These are phyloP conservation scores for Colletotrichum tamarilloi DNA, from an alignment of 2,329 filamentous ascomycete species.

Conservation along the genomic window DNA sequence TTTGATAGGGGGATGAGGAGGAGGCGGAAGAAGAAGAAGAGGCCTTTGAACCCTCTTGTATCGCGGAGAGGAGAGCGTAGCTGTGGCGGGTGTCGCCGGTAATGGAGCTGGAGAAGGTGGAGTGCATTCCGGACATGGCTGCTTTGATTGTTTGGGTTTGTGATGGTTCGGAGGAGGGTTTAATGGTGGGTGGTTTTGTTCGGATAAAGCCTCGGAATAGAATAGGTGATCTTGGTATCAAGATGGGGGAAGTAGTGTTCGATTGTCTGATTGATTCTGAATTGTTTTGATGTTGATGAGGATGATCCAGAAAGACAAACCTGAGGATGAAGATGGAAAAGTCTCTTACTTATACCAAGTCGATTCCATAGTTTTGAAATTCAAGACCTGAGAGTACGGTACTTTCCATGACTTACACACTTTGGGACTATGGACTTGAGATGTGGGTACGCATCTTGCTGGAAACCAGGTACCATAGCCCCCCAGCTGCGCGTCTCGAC, in stretches of 20 bases:
- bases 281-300: conserved; percentile 1
- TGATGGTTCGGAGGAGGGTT: background rate
- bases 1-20: conserved; percentile 4
- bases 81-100: conserved; percentile 28
- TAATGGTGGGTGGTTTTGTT: background rate
- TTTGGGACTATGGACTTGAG: background rate
- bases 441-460: background rate
- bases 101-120: conserved; percentile 31
- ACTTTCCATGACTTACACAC: background rate
- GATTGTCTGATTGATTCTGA: background rate
- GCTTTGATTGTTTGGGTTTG: background rate
- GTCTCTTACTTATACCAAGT: conserved; percentile 23
- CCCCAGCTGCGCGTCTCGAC: background rate
- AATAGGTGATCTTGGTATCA: background rate
- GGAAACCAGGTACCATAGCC: background rate
- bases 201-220: background rate
- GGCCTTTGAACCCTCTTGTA: conserved; percentile 5
- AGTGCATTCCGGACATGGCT: conserved; percentile 33
- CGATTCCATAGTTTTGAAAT: background rate
- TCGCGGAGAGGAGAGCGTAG: conserved; percentile 22
- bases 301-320: background rate
- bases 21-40: background rate
- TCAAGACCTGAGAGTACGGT: background rate
- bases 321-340: background rate
- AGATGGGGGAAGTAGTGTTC: background rate